Evolutionary conservation across 2,329 filamentous ascomycete species (phyloP), one percentile per base, ranked within the genome.

Genomic region (Apiospora sp.): DNA sequence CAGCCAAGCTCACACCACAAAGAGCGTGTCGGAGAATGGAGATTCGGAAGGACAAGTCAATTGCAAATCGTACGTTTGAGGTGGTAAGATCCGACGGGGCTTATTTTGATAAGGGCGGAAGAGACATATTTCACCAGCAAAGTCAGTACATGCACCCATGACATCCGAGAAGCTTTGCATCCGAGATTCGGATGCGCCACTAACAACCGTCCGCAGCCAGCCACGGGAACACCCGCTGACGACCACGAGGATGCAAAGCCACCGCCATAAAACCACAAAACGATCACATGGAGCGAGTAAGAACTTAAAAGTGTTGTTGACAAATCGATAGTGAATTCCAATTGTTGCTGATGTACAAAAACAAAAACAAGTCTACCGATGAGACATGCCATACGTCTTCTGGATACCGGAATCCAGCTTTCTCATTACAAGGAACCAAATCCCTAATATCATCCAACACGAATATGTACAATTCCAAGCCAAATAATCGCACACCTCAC

Each of bases 151-250:
- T 8, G 46, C 19, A 34, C 13, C 19, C 8, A 41, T 41, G 58
- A 64, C 58, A 64, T 64, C 58, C 58, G 58, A 41, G 30, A 22
- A 41, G 6, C 30, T 64, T 13, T 64, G 58, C 58, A 64, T 64
- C 58, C 58, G 58, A 41, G 58, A n/a, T 37, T 64, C 58, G 58
- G 58, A 64, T 41, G 58, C 58, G 58, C 58, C 58, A 64, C 58
- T 41, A 24, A 41, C 30, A 34, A 6, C 2, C 14, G 12, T 7
- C 27, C 16, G 14, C 30, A 37, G 30, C 54, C 58, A n/a, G 49
- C 49, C 49, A 51, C 49, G 49, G 49, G 7, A 51, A 51, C 49
- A 51, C 14, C n/a, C 49, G 49, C 49, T 51, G n/a, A 27, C 24
- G 48, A 22, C 48, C 48, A 24, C n/a, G 48, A 48, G 37, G 37